Evolutionary conservation across 176 grass and related monocot species (phyloP).

Genomic region (Oryza brachyantha): DNA sequence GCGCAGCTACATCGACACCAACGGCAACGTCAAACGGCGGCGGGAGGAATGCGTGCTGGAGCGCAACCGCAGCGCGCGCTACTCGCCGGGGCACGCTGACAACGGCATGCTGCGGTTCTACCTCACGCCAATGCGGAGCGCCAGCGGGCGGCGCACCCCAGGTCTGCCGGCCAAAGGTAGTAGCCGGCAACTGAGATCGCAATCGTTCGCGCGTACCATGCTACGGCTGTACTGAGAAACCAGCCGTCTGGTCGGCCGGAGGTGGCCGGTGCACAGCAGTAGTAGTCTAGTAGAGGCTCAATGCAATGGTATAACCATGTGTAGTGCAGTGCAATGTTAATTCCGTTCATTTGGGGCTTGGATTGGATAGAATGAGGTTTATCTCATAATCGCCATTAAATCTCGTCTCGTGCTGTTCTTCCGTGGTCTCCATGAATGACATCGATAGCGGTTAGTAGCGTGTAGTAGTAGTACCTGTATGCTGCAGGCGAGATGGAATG

Average conservation of each 20-base stretch:
- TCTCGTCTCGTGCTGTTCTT: neutral
- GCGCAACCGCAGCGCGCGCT: constrained; percentile 72
- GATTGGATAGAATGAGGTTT: constrained; percentile 18
- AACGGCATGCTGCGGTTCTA: constrained; percentile 92
- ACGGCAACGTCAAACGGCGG: constrained; percentile 27
- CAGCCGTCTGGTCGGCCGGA: neutral
- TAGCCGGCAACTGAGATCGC: constrained; percentile 49
- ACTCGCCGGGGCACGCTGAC: constrained; percentile 61
- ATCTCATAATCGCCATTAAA: neutral
- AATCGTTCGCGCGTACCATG: constrained; percentile 67
- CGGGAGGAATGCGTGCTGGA: constrained; percentile 59
- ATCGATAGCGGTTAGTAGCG: neutral
- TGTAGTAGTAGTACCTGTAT: neutral
- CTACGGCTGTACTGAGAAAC: constrained; percentile 70
- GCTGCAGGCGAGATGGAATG: neutral
- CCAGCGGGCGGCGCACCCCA: constrained; percentile 43
- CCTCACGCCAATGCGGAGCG: constrained; percentile 67
- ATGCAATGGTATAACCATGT: constrained; percentile 35
- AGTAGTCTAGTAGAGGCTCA: neutral
- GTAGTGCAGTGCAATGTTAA: constrained; percentile 17
- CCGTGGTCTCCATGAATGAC: neutral
- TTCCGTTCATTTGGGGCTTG: constrained; percentile 42
- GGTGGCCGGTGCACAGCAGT: neutral
- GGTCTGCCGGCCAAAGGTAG: constrained; percentile 25
- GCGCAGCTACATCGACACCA: constrained; percentile 27